Base-by-base conservation (phyloP, 345 rosid species). In the Trapa bicornis region DNA sequence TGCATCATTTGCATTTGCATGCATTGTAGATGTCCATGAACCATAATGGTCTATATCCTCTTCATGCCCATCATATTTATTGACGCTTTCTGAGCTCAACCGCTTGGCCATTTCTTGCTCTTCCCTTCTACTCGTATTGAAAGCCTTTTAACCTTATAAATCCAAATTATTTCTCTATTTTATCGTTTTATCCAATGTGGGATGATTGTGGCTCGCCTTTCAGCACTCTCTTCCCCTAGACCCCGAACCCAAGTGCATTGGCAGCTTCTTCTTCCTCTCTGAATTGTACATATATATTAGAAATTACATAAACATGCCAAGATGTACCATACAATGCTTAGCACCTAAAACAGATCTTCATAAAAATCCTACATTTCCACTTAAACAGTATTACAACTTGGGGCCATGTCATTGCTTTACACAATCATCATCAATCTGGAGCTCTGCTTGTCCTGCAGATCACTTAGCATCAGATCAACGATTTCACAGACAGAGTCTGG, bases 181-280 rank as follows among this genome's bases (percentile, higher is more conserved):
- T 94, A 90, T 50, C 82, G 89, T 68, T 82, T 88, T 22, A 22
- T 22, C 29, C 29, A 22, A 22, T 22, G 29, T 22, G 29, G 29
- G 29, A 22, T 22, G 75, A 90, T 84, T 72, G 69, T 90, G 47
- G 92, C 94, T 48, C 89, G 81, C 47, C 92, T 82, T 76, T 90
- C 94, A 50, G 75, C 97, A 76, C 97, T 90, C 41, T 85, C 83
- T 75, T 83, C 97, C 73, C 97, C 79, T 35, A 76, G 84, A 65
- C 90, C 83, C 16, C 78, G 74, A 54, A 79, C 76, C 65, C 80
- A 47, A 91, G 75, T 1, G 97, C 89, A 29, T 72, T 81, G 5
- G 83, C 83, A 4, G 92, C 96, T 60, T 88, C 91, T 63, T 91
- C 96, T 72, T 88, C 91, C 78, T 80, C 96, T 63, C 84, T 77